These are phyloP conservation scores for Aspergillus funiculosus DNA, from an alignment of 495 filamentous ascomycete genomes.

Conservation along the genomic window DNA sequence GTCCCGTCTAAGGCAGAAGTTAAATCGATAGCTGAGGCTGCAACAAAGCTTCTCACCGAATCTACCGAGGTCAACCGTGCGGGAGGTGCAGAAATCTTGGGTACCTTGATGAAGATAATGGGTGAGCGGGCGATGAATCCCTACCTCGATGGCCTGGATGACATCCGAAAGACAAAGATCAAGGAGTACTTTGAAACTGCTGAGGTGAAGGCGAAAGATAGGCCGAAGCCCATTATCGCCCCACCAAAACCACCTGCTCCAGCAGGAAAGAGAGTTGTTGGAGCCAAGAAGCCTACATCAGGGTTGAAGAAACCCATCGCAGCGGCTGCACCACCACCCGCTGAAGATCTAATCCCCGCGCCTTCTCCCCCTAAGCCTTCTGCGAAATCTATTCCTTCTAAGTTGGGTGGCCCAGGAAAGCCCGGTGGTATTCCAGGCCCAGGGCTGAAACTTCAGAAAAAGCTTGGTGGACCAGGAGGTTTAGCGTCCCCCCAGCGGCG, in stretches of 20 bases:
- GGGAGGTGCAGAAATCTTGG: constrained; percentile 84
- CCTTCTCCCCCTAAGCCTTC: constrained; percentile 54
- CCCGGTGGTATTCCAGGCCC: constrained; percentile 51
- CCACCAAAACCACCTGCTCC: constrained; percentile 52
- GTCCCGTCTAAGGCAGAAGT: constrained; percentile 79
- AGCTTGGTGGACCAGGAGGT: constrained; percentile 53
- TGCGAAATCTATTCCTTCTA: constrained; percentile 52
- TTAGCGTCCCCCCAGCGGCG: constrained; percentile 61
- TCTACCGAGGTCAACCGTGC: constrained; percentile 77
- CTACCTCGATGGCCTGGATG: constrained; percentile 90
- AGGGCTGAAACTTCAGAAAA: constrained; percentile 64
- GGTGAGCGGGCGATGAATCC: constrained; percentile 95
- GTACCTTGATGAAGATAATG: constrained; percentile 97
- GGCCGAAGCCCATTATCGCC: constrained; percentile 74
- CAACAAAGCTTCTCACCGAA: constrained; percentile 84
- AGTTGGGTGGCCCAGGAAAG: constrained; percentile 64
- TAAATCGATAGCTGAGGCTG: constrained; percentile 75
- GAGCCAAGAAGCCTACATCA: constrained; percentile 48
- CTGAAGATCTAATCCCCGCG: constrained; percentile 44
- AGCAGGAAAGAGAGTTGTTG: constrained; percentile 39
- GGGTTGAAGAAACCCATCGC: constrained; percentile 52
- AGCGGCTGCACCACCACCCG: constrained; percentile 52
- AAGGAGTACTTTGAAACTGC: constrained; percentile 92
- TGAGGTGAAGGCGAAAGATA: constrained; percentile 94
- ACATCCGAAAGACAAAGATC: constrained; percentile 92